Evolutionary conservation across 257 asterid species (phyloP).

Genomic region (Solanum phureja): DNA sequence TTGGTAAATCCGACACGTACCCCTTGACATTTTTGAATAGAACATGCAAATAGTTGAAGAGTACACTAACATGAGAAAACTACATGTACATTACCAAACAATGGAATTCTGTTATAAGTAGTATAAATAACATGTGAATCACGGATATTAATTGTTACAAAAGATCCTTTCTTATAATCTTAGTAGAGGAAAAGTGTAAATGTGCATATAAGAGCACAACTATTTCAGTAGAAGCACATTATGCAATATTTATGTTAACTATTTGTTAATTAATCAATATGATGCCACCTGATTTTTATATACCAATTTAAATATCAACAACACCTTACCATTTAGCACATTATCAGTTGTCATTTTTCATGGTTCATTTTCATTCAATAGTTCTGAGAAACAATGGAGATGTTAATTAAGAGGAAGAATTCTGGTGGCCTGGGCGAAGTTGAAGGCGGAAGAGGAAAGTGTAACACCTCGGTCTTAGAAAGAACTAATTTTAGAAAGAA

Average conservation of each 20-base stretch:
- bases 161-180: too few relatives aligned
- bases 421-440: neutral
- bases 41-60: too few relatives aligned
- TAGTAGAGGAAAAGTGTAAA: neutral
- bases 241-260: neutral
- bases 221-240: neutral
- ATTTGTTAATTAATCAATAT: neutral
- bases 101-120: too few relatives aligned
- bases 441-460: neutral
- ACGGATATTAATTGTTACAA: too few relatives aligned
- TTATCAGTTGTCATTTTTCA: neutral
- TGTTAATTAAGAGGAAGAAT: neutral
- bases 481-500: too few relatives aligned
- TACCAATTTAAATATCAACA: neutral
- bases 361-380: neutral
- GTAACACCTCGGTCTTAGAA: too few relatives aligned
- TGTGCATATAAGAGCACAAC: neutral
- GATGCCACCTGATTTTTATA: neutral
- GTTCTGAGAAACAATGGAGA: neutral
- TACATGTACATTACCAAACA: too few relatives aligned
- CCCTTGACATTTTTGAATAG: too few relatives aligned
- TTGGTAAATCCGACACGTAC: too few relatives aligned
- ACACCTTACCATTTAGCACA: neutral
- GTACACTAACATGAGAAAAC: neutral
- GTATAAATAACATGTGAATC: too few relatives aligned